These are phyloP conservation scores for Pyrenopolyporus hunteri DNA, from an alignment of 495 filamentous ascomycete species.

Conservation along the genomic window DNA sequence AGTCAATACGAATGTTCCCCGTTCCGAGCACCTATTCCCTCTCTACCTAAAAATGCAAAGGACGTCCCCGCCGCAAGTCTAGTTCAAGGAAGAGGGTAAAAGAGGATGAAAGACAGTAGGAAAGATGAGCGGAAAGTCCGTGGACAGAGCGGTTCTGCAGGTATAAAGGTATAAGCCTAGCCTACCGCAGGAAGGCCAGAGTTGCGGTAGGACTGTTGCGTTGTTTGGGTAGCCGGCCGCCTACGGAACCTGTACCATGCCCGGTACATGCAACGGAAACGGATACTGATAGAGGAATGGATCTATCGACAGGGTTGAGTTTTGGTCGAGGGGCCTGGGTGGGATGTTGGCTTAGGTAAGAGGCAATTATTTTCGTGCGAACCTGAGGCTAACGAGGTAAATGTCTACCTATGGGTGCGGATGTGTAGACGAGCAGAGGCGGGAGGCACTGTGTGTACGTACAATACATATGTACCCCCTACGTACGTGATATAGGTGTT, in stretches of 20 bases:
- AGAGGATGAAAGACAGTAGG: neutral
- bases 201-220: conserved; percentile 26
- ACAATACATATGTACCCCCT: too few relatives aligned
- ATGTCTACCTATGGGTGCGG: neutral
- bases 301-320: conserved; percentile 37
- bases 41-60: conserved; percentile 16
- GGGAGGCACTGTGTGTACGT: too few relatives aligned
- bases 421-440: neutral
- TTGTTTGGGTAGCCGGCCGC: conserved; percentile 25
- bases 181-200: conserved; percentile 6
- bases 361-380: conserved; percentile 12
- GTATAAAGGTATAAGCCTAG: conserved; percentile 34
- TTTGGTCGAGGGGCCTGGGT: conserved; percentile 30
- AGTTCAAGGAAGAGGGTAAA: conserved; percentile 11
- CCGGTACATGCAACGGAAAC: conserved; percentile 32
- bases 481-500: neutral
- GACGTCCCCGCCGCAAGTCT: conserved; percentile 16
- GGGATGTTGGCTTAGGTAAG: conserved; percentile 32
- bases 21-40: conserved; percentile 26
- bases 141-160: conserved; percentile 14
- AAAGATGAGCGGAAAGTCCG: neutral
- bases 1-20: conserved; percentile 18
- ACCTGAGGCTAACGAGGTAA: conserved; percentile 12
- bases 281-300: conserved; percentile 26
- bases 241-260: conserved; percentile 30